Base-by-base conservation (phyloP, 768 basidiomycete species). In the Omphalotus guepiniiformis region DNA sequence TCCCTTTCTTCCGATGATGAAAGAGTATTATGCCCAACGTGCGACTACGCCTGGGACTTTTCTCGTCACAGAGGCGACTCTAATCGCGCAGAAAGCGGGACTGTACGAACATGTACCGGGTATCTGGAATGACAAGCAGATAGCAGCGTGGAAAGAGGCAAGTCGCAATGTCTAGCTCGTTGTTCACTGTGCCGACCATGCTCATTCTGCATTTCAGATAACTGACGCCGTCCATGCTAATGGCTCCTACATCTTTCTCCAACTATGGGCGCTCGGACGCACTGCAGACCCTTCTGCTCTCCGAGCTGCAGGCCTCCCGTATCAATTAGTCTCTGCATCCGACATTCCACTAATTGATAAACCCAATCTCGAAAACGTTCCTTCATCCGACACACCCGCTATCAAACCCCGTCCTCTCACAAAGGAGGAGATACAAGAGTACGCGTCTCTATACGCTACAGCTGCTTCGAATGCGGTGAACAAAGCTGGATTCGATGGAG, bases 401-500 rank as follows among this genome's bases (percentile, higher is more conserved):
- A 8, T 16, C 6, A 28, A 58, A 5, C 78, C 69, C 15, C 64
- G 61, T 3, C 62, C 74, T 3, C 56, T 78, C 23, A 70, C 65
- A 1, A 58, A 47, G 8, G 60, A 57, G 0, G 77, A 74, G 30
- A 73, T 78, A 49, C 52, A 58, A 27, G 67, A 72, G 32, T 67
- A 69, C 41, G 62, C 72, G 18, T 40, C 52, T n/a, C 55, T 65
- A n/a, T 78, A 71, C 54, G 70, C 63, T 13, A 63, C 64, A 12
- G 77, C 74, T 1, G 74, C 80, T 4, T 58, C 60, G 19, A 71
- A 71, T 46, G 72, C 75, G 15, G 58, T 78, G 25, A 51, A 40
- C 34, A 54, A 43, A 35, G 77, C 80, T 29, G 78, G 77, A 4
- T 82, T 82, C 48, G 81, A 82, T 50, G 82, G 80, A 13, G 67